These are phyloP conservation scores for Beverwykella pulmonaria DNA, from an alignment of 495 filamentous ascomycete species.

Conservation along the genomic window DNA sequence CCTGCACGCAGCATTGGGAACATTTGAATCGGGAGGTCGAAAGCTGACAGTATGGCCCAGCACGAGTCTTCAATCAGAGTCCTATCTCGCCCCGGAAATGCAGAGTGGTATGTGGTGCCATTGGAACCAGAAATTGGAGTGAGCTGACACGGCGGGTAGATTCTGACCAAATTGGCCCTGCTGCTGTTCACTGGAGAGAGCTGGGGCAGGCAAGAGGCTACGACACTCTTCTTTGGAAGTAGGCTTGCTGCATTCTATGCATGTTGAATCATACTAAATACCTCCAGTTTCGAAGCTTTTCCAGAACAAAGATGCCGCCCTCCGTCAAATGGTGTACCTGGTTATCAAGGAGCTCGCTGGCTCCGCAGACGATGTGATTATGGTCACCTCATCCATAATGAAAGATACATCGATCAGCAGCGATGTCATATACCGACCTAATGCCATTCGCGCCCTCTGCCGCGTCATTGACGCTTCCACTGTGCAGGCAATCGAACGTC, in stretches of 20 bases:
- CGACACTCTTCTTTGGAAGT: conserved; percentile 94
- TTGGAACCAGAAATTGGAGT: background rate
- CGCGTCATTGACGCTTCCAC: conserved; percentile 98
- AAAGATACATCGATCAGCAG: conserved; percentile 97
- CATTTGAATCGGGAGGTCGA: background rate
- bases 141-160: conserved; percentile 15
- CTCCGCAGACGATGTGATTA: conserved; percentile 98
- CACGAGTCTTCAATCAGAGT: conserved; percentile 95
- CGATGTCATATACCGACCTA: conserved; percentile 92
- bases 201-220: conserved; percentile 96
- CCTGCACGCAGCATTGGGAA: no score
- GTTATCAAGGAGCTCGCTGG: conserved; percentile 91
- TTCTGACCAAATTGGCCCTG: conserved; percentile 91
- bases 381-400: conserved; percentile 97
- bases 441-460: conserved; percentile 94
- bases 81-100: conserved; percentile 66
- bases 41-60: conserved; percentile 52
- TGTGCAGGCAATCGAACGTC: conserved; percentile 95
- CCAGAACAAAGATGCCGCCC: conserved; percentile 97
- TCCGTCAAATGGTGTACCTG: conserved; percentile 99
- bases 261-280: background rate
- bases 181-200: conserved; percentile 95
- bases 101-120: conserved; percentile 29
- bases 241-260: background rate
- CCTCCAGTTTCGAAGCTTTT: conserved; percentile 84